Evolutionary conservation across 2,329 filamentous ascomycete genomes (phyloP).

Genomic region (Cercospora sp.): DNA sequence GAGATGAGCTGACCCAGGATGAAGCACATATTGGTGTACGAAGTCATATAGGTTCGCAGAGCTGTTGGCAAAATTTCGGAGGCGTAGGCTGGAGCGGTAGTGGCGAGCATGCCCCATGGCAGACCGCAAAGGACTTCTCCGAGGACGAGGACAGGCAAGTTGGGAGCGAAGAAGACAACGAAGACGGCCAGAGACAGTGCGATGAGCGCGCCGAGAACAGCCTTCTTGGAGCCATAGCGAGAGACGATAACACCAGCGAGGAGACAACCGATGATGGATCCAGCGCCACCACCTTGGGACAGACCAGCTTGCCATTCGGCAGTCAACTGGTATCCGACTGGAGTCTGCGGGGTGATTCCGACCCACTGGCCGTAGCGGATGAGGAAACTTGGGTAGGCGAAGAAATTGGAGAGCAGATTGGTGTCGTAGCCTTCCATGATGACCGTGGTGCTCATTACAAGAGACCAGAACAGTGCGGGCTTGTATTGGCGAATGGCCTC

Average conservation of each 20-base stretch:
- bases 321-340: constrained; percentile 47
- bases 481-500: constrained; percentile 10
- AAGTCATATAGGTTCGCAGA: constrained; percentile 60
- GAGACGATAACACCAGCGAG: constrained; percentile 54
- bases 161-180: constrained; percentile 44
- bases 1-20: constrained; percentile 60
- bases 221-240: constrained; percentile 55
- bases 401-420: constrained; percentile 39
- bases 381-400: constrained; percentile 37
- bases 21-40: constrained; percentile 62
- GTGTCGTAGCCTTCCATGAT: constrained; percentile 62
- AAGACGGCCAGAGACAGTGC: constrained; percentile 57
- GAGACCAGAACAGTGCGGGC: constrained; percentile 4
- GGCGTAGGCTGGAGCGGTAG: constrained; percentile 55
- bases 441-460: constrained; percentile 3
- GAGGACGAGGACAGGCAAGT: constrained; percentile 30
- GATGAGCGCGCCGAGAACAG: constrained; percentile 46
- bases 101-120: constrained; percentile 25
- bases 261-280: constrained; percentile 65
- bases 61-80: constrained; percentile 63
- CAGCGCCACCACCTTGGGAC: constrained; percentile 45
- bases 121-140: constrained; percentile 46
- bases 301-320: constrained; percentile 60
- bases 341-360: constrained; percentile 20
- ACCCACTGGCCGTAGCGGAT: constrained; percentile 41